Conservation (phyloP, 768 basidiomycete species). For the Clitopilus passeckerianus region DNA sequence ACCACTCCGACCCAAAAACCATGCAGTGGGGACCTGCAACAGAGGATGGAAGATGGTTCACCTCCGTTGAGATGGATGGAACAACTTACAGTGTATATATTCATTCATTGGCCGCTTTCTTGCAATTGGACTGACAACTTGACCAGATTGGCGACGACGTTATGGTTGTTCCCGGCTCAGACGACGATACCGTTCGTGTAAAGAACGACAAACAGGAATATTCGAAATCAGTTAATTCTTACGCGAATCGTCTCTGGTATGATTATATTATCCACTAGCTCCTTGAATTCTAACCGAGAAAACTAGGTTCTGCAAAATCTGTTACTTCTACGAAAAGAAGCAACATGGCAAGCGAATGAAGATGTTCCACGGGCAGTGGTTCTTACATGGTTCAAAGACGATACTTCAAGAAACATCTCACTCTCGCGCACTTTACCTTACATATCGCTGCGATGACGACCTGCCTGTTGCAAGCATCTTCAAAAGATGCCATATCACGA, state of each 20-base stretch:
- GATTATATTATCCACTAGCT: neutral
- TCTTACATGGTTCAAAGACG: constrained; percentile 60
- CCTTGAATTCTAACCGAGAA: neutral
- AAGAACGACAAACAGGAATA: constrained; percentile 31
- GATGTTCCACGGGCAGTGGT: constrained; percentile 71
- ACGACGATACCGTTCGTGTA: constrained; percentile 35
- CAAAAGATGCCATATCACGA: constrained; percentile 48
- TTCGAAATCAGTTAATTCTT: constrained; percentile 46
- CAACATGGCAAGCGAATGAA: constrained; percentile 23
- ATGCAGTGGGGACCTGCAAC: constrained; percentile 25
- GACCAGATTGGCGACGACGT: constrained; percentile 59
- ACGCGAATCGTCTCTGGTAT: constrained; percentile 60
- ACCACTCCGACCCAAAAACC: constrained; percentile 27
- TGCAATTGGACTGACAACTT: neutral
- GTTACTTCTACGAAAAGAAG: constrained; percentile 50
- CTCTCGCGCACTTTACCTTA: constrained; percentile 50
- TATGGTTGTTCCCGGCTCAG: constrained; percentile 56
- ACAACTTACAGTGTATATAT: constrained; percentile 46
- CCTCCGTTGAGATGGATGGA: constrained; percentile 47
- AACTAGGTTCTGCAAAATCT: constrained; percentile 66
- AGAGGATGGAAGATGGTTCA: constrained; percentile 27
- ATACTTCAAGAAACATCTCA: constrained; percentile 65
- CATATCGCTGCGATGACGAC: constrained; percentile 54
- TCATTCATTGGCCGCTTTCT: neutral
- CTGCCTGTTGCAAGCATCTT: constrained; percentile 46